These are phyloP conservation scores for Trichoderma sp. DNA, from an alignment of 2,329 filamentous ascomycete genomes.

Conservation along the genomic window DNA sequence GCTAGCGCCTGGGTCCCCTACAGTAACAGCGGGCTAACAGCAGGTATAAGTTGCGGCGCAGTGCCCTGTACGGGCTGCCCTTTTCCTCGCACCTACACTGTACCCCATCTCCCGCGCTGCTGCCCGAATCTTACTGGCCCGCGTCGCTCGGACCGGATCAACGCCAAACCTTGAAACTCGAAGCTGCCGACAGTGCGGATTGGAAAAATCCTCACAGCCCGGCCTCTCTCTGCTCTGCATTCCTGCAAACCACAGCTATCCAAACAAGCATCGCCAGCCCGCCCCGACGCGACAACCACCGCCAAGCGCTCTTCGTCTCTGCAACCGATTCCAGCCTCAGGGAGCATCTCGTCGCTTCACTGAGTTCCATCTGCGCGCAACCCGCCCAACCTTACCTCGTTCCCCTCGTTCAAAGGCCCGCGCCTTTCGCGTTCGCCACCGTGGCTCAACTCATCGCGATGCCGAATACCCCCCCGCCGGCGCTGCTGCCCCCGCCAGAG, in stretches of 20 bases:
- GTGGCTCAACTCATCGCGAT: conserved; percentile 46
- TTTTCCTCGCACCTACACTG: neutral
- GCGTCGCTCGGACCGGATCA: conserved; percentile 43
- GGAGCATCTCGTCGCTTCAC: conserved; percentile 8
- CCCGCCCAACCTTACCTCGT: conserved; percentile 26
- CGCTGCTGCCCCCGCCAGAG: conserved; percentile 60
- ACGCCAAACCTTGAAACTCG: conserved; percentile 46
- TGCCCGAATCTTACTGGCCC: conserved; percentile 38
- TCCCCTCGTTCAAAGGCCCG: conserved; percentile 35
- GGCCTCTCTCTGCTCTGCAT: conserved; percentile 34
- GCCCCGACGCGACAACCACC: conserved; percentile 14
- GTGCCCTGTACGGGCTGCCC: neutral
- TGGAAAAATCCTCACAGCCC: conserved; percentile 48
- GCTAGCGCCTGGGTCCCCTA: conserved; percentile 11
- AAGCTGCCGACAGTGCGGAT: conserved; percentile 47
- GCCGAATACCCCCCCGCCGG: conserved; percentile 53
- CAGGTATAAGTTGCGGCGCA: neutral
- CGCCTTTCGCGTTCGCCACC: conserved; percentile 39
- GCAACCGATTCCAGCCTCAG: neutral
- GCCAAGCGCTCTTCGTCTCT: conserved; percentile 19
- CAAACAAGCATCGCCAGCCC: conserved; percentile 20
- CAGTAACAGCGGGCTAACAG: neutral
- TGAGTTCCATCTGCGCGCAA: conserved; percentile 25
- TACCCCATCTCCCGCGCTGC: neutral
- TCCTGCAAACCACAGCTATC: neutral